Conservation (phyloP, 345 rosid genomes). For the Aegle marmelos region DNA sequence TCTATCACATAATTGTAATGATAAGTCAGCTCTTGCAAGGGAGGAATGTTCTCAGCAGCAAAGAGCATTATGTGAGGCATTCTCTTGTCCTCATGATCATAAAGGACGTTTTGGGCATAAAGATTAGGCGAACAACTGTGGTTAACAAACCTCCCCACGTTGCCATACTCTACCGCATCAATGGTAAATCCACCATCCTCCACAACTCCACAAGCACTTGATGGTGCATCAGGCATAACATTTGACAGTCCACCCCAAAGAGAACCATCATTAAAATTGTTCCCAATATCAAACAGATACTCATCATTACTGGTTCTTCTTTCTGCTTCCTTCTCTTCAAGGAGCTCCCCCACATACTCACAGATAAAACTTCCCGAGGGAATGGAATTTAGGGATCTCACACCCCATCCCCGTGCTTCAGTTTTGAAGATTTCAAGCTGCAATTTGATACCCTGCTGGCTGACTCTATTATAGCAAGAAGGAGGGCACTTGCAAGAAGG, state of each 20-base stretch:
- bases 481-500: constrained; percentile 75
- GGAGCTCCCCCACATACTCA: constrained; percentile 81
- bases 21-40: constrained; percentile 80
- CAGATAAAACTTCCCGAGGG: constrained; percentile 86
- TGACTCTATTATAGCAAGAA: constrained; percentile 71
- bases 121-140: constrained; percentile 93
- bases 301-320: constrained; percentile 64
- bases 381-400: constrained; percentile 72
- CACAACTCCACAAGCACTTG: constrained; percentile 30
- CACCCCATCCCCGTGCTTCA: constrained; percentile 84
- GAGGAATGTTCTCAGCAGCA: constrained; percentile 83
- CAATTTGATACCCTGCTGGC: constrained; percentile 68
- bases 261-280: constrained; percentile 36
- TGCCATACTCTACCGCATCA: constrained; percentile 73
- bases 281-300: constrained; percentile 76
- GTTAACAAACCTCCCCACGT: constrained; percentile 82
- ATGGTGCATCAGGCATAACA: constrained; percentile 40
- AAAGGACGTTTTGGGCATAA: constrained; percentile 84
- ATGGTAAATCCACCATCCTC: constrained; percentile 61
- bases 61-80: constrained; percentile 90
- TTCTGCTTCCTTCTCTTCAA: constrained; percentile 75
- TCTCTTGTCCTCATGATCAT: constrained; percentile 68
- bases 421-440: constrained; percentile 87
- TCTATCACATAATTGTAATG: constrained; percentile 69
- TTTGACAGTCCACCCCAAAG: constrained; percentile 46